phyloP scores from a whole-genome alignment of 2,329 filamentous ascomycete species.

The Pestalotiopsis sp. region DNA sequence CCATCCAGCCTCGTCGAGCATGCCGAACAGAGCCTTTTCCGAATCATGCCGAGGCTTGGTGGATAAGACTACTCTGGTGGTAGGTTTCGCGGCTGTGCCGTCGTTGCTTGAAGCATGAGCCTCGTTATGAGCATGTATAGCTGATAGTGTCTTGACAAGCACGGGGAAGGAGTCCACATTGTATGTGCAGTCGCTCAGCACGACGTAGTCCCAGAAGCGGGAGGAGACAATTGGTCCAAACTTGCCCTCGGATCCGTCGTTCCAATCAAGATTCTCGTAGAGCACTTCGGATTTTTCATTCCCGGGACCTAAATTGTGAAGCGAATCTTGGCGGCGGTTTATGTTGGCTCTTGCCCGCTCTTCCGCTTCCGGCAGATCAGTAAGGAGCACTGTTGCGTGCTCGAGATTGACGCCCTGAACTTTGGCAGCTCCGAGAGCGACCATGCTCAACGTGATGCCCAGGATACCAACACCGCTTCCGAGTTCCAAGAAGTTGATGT shows the following conservation, averaged over 20 bases:
- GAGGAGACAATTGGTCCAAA: conserved; percentile 43
- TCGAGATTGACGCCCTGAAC: conserved; percentile 15
- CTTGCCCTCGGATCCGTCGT: conserved; percentile 44
- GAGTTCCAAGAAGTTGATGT: conserved; percentile 51
- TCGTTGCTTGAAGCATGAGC: conserved; percentile 16
- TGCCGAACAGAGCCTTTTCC: conserved; percentile 47
- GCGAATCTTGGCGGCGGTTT: conserved; percentile 1
- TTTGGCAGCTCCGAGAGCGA: conserved; percentile 25
- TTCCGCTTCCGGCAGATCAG: conserved; percentile 56
- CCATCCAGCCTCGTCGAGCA: conserved; percentile 50
- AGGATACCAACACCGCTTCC: conserved; percentile 59
- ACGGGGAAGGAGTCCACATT: conserved; percentile 57
- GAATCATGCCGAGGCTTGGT: conserved; percentile 58
- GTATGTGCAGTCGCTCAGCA: conserved; percentile 63
- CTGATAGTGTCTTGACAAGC: conserved; percentile 52
- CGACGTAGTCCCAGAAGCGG: conserved; percentile 50
- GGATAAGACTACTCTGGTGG: conserved; percentile 50
- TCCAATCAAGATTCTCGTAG: conserved; percentile 60
- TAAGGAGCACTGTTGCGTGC: conserved; percentile 44
- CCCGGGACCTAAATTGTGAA: not conserved
- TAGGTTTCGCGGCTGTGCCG: not conserved
- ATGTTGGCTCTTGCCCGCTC: conserved; percentile 51
- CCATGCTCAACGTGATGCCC: conserved; percentile 47
- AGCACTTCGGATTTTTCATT: conserved; percentile 26
- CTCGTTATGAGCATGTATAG: conserved; percentile 42